These are phyloP conservation scores for Pythium grandisporangium DNA, from an alignment of 352 stramenopile species.

Conservation along the genomic window DNA sequence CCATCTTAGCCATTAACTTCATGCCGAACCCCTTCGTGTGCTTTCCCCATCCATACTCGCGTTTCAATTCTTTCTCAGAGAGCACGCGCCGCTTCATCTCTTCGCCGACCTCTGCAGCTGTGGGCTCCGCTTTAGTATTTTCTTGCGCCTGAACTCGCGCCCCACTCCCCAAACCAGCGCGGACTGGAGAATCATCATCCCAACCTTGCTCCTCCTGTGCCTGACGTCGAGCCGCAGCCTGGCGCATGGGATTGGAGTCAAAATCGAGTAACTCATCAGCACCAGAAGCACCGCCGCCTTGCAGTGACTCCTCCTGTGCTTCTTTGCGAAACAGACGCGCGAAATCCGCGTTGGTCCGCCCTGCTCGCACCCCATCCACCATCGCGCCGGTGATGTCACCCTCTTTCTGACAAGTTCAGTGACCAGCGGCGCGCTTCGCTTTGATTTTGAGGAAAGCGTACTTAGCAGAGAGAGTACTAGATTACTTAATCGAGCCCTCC, in stretches of 20 bases:
- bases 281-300: neutral
- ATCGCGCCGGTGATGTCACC: too few species aligned
- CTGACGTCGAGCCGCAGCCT: slow-evolving; percentile 14
- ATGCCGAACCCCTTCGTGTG: slow-evolving; percentile 95
- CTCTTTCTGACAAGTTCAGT: too few species aligned
- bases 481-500: too few species aligned
- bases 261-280: slow-evolving; percentile 3
- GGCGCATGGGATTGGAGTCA: slow-evolving; percentile 15
- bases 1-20: slow-evolving; percentile 96
- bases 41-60: slow-evolving; percentile 87
- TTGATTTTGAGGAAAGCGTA: slow-evolving; percentile 1
- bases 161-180: slow-evolving; percentile 4
- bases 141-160: neutral
- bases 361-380: too few species aligned
- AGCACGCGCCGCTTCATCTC: slow-evolving; percentile 5
- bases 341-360: slow-evolving; percentile 72
- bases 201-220: slow-evolving; percentile 11
- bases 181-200: slow-evolving; percentile 6
- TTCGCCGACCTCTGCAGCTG: slow-evolving; percentile 11
- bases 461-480: neutral
- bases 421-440: neutral
- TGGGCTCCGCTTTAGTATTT: neutral
- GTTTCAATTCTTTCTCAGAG: slow-evolving; percentile 11
- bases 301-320: slow-evolving; percentile 4
- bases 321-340: slow-evolving; percentile 52